A percentile compares a stretch with the other conserved stretches of the same genome.
Evolutionary conservation across 2,329 filamentous ascomycete species (phyloP).

Genomic region (Dothidotthia symphoricarpi): DNA sequence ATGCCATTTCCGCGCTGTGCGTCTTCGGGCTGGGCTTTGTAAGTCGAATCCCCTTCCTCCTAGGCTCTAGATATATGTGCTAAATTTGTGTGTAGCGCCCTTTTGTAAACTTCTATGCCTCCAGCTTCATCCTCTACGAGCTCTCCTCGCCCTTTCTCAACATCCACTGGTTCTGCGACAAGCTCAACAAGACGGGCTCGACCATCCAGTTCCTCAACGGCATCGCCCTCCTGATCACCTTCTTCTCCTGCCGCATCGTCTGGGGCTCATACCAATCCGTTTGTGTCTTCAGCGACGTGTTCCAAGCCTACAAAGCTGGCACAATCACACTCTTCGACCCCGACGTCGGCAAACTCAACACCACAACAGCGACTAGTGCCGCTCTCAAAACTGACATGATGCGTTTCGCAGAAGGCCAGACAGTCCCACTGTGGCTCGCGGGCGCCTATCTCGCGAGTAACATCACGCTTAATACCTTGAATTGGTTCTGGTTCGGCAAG

Average conservation of each 20-base stretch:
- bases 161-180: constrained; percentile 90
- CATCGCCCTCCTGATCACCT: constrained; percentile 66
- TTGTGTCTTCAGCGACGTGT: constrained; percentile 65
- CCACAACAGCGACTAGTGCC: constrained; percentile 18
- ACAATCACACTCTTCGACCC: constrained; percentile 25
- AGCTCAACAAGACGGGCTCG: constrained; percentile 75
- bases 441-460: constrained; percentile 68
- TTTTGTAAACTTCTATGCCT: constrained; percentile 80
- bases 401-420: constrained; percentile 45
- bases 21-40: constrained; percentile 80
- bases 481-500: constrained; percentile 83
- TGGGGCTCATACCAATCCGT: constrained; percentile 73
- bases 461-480: constrained; percentile 69
- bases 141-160: constrained; percentile 83
- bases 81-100: constrained; percentile 58
- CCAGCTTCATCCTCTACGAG: constrained; percentile 82
- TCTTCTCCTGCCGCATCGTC: constrained; percentile 73
- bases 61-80: background rate
- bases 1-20: constrained; percentile 69
- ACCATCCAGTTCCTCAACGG: constrained; percentile 75
- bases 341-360: constrained; percentile 28
- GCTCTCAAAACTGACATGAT: constrained; percentile 47
- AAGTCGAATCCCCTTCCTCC: constrained; percentile 43
- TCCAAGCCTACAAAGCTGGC: constrained; percentile 43
- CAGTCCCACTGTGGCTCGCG: constrained; percentile 68